phyloP scores from a whole-genome alignment of 2,329 filamentous ascomycete species.

The Grosmannia serpens region DNA sequence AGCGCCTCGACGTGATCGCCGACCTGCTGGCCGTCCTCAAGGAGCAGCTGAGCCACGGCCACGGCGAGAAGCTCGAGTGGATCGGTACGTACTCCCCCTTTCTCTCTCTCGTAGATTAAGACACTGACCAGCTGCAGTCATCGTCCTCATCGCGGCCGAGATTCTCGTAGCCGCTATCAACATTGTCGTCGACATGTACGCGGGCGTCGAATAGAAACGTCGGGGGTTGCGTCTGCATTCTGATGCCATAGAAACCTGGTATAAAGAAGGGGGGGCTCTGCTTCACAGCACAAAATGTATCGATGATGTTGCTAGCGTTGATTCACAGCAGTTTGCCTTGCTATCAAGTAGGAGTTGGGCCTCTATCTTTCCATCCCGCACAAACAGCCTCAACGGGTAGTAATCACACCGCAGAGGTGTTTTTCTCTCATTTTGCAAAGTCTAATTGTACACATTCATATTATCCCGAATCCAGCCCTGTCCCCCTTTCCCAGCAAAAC shows the following conservation, averaged over 20 bases:
- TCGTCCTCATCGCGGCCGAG: constrained; percentile 89
- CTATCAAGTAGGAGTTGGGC: neutral
- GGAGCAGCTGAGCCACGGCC: constrained; percentile 87
- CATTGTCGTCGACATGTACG: constrained; percentile 88
- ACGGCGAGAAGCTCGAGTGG: constrained; percentile 83
- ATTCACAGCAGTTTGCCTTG: neutral
- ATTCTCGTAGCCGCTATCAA: constrained; percentile 89
- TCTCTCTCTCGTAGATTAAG: neutral
- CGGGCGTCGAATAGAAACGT: constrained; percentile 21
- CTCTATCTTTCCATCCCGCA: neutral
- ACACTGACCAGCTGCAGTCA: constrained; percentile 44
- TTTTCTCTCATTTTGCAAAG: neutral
- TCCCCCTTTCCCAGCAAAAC: neutral
- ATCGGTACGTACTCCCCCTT: constrained; percentile 51
- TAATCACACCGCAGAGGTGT: neutral
- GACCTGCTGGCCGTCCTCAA: constrained; percentile 88
- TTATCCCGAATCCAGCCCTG: neutral
- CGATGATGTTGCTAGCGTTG: too few species aligned
- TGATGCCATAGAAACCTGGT: too few species aligned
- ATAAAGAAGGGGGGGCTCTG: neutral
- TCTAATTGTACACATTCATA: constrained; percentile 5
- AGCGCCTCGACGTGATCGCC: constrained; percentile 83
- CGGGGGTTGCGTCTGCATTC: too few species aligned
- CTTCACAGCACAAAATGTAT: neutral
- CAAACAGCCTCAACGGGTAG: neutral